Evolutionary conservation across 164 flowering plant species (phyloP), one percentile per base, ranked within the genome.

Genomic region (Magnolia officinalis): DNA sequence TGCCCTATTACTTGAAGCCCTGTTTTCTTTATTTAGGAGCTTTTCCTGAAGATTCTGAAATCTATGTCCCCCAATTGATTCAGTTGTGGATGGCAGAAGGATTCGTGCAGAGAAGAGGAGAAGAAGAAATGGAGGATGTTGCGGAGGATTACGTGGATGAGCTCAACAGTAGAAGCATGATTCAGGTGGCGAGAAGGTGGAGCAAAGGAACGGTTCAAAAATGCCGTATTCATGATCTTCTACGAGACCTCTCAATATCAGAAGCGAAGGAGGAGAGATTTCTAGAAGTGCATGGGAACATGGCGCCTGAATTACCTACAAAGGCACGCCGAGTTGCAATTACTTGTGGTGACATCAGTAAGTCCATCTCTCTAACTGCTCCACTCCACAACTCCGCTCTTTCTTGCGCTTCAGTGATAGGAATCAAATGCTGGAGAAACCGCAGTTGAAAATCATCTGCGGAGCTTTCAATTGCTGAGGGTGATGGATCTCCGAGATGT

Each of bases 101-200:
- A 16, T 70, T 70, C 19, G 72, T 70, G 45, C 11, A 49, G 7
- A 6, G 11, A 20, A 45, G 26, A 49, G 72, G 55, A 14, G 59
- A 49, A 7, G 21, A 45, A n/a, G 37, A 45, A 11, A 6, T 70
- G 55, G 72, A 70, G 55, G 72, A 70, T 8, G 52, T 49, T 18
- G 72, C 58, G 16, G 72, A 70, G 58, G 71, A 68, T 68, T 37
- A 13, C 68, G 11, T 65, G 29, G 14, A 20, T 13, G 68, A 65
- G 18, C 68, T 65, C 8, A 23, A 23, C 29, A 24, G 24, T 24
- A 65, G 68, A 0, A 65, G 68, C 68, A n/a, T 65, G 23, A 1
- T 65, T 65, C 68, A 65, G 29, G 68, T 65, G 68, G 68, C 0
- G 4, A 9, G 24, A 23, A 65, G 68, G 37, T 1, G 1, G 9